Percentiles rank a stretch among this genome's conserved stretches.
These are phyloP conservation scores for Eutreptiella sp. DNA, from an alignment of 208 protist genomes.

Conservation along the genomic window DNA sequence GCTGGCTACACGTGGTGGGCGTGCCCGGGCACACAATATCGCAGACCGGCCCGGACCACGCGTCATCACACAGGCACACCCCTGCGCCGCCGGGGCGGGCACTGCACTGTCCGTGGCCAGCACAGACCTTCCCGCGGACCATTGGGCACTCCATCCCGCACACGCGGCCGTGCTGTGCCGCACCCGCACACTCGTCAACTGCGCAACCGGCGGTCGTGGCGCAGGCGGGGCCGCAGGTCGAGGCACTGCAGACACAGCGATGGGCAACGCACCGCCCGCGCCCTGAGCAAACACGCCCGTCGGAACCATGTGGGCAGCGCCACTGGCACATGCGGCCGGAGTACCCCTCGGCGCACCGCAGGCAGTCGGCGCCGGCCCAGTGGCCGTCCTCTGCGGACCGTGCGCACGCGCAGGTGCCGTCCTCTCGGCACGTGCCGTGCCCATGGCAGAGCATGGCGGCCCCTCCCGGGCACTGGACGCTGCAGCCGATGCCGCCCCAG, in stretches of 20 bases:
- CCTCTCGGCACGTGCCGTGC: not conserved
- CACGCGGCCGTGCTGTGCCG: not conserved
- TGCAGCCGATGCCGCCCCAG: no score
- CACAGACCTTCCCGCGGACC: constrained; percentile 6
- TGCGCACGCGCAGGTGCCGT: constrained; percentile 19
- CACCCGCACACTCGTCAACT: constrained; percentile 9
- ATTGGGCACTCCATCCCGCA: constrained; percentile 4
- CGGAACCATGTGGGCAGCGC: not conserved
- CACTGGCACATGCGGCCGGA: constrained; percentile 1
- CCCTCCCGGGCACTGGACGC: no score
- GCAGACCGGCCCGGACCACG: constrained; percentile 3
- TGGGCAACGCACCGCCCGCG: constrained; percentile 21
- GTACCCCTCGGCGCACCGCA: constrained; percentile 11
- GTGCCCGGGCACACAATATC: not conserved
- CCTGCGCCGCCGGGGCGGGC: constrained; percentile 1
- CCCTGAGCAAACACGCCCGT: not conserved
- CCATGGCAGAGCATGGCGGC: no score
- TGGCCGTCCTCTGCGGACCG: constrained; percentile 13
- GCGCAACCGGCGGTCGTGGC: not conserved
- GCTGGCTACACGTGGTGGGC: constrained; percentile 1
- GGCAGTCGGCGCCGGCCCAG: constrained; percentile 15
- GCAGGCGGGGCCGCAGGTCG: constrained; percentile 14
- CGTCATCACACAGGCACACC: constrained; percentile 11
- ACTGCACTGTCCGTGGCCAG: constrained; percentile 14
- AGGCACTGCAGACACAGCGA: constrained; percentile 1